phyloP scores from a whole-genome alignment of 495 filamentous ascomycete genomes.

The Pseudomonodictys pantanalensis region DNA sequence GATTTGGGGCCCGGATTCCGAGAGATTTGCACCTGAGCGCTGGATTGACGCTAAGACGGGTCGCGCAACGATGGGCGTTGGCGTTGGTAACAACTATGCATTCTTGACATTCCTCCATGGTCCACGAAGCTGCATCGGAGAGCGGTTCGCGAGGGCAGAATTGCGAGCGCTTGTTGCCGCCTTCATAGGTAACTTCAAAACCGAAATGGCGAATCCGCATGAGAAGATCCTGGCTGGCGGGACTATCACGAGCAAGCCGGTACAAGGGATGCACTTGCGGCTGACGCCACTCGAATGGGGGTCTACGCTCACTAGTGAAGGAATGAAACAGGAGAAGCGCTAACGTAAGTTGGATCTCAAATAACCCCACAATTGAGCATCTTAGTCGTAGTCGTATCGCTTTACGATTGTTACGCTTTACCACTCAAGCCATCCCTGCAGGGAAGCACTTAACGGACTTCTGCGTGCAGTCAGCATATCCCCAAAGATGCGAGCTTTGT shows the following conservation, averaged over 20 bases:
- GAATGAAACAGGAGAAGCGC: not conserved
- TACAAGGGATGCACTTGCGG: slow-evolving; percentile 8
- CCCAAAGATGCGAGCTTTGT: no score
- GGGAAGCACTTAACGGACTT: no score
- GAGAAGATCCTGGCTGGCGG: slow-evolving; percentile 19
- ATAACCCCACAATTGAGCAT: no score
- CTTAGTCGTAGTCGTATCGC: no score
- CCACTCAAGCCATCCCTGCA: no score
- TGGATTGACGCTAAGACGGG: slow-evolving; percentile 35
- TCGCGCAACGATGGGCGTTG: slow-evolving; percentile 28
- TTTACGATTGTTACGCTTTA: no score
- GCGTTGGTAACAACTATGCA: slow-evolving; percentile 33
- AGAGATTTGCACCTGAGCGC: slow-evolving; percentile 35
- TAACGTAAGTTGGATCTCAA: no score
- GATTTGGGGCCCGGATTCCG: slow-evolving; percentile 36
- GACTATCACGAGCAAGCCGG: slow-evolving; percentile 29
- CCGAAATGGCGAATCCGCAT: slow-evolving; percentile 26
- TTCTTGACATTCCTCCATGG: slow-evolving; percentile 40
- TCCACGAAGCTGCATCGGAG: slow-evolving; percentile 40
- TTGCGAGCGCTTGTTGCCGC: slow-evolving; percentile 35
- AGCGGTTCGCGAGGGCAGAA: slow-evolving; percentile 38
- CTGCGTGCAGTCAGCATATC: no score
- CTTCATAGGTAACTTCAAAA: slow-evolving; percentile 26
- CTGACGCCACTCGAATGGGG: slow-evolving; percentile 2
- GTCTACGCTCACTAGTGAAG: not conserved